Conservation (phyloP, 257 asterid genomes). For the Nyctanthes arbortristis region DNA sequence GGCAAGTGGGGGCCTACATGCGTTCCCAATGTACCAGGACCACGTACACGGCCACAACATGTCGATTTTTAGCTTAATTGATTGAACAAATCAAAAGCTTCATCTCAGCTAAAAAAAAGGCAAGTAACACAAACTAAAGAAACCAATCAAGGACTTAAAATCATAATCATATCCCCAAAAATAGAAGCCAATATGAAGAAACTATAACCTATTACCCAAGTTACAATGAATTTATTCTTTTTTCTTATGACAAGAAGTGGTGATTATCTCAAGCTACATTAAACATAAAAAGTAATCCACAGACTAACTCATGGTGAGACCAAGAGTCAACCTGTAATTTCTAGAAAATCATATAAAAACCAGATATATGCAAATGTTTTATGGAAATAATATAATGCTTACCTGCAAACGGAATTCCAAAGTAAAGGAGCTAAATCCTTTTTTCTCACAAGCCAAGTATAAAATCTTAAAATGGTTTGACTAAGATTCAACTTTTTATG, state of each 20-base stretch:
- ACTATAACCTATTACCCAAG: no score
- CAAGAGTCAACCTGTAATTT: slow-evolving; percentile 9
- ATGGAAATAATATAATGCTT: slow-evolving; percentile 8
- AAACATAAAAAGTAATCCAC: slow-evolving; percentile 1
- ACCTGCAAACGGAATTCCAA: slow-evolving; percentile 97
- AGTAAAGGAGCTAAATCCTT: slow-evolving; percentile 88
- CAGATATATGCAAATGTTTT: neutral
- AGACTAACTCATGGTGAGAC: neutral
- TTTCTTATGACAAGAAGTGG: neutral
- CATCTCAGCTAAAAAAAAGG: neutral
- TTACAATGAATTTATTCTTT: no score
- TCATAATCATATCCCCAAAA: no score
- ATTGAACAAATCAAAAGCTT: neutral
- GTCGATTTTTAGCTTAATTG: neutral
- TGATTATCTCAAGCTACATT: neutral
- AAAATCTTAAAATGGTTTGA: neutral
- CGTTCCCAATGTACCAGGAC: no score
- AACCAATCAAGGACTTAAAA: no score
- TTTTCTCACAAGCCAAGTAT: no score
- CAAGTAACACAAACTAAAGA: neutral
- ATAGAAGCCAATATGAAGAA: no score
- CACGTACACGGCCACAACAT: neutral
- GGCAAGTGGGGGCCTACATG: neutral
- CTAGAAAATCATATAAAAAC: neutral
- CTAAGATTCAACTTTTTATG: neutral